A percentile compares a stretch with the other conserved stretches of the same genome.
Evolutionary conservation across 805 yeast species (phyloP).

Genomic region (Kurtzmaniella fragi): DNA sequence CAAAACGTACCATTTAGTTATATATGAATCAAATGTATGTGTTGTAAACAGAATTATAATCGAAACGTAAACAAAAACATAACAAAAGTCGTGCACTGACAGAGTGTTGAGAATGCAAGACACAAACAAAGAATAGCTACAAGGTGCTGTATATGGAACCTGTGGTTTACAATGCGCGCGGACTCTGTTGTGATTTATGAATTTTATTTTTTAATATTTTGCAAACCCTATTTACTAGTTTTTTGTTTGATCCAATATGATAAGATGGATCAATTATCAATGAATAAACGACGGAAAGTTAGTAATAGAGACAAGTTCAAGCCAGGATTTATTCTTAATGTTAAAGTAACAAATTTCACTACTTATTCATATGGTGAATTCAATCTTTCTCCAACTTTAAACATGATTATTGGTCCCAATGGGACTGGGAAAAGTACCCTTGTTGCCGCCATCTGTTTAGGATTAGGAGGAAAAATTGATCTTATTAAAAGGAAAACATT

Average conservation of each 20-base stretch:
- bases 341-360: conserved; percentile 57
- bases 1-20: neutral
- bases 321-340: conserved; percentile 48
- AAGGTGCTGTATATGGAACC: too few relatives aligned
- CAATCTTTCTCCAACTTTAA: conserved; percentile 73
- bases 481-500: conserved; percentile 64
- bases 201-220: too few relatives aligned
- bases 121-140: too few relatives aligned
- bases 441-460: conserved; percentile 88
- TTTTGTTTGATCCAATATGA: too few relatives aligned
- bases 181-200: too few relatives aligned
- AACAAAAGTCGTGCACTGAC: conserved; percentile 1
- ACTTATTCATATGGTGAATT: conserved; percentile 69
- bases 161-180: too few relatives aligned
- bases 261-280: too few relatives aligned
- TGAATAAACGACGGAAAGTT: neutral
- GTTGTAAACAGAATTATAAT: neutral
- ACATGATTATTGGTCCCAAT: conserved; percentile 93
- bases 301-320: conserved; percentile 7
- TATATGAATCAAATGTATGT: neutral
- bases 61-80: conserved; percentile 1
- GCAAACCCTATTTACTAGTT: too few relatives aligned
- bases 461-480: conserved; percentile 75
- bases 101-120: neutral
- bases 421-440: conserved; percentile 95